Conservation (phyloP, 2,329 filamentous ascomycete genomes). For the Colletotrichum graminicola region DNA sequence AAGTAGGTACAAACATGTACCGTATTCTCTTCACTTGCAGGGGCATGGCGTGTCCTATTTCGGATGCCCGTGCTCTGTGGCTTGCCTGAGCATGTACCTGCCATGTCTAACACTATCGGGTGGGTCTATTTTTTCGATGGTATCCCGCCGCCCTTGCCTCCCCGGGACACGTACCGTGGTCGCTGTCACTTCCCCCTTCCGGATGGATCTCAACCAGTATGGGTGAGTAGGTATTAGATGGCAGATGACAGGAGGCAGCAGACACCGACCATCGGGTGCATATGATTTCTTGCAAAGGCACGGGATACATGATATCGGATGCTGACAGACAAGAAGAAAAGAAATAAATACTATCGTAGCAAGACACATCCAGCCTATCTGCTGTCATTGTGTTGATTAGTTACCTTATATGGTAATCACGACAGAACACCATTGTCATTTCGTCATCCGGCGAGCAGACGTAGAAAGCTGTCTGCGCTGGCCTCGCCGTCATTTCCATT, state of each 20-base stretch:
- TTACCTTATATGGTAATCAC: constrained; percentile 23
- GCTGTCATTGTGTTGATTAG: constrained; percentile 17
- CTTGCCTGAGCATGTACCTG: constrained; percentile 32
- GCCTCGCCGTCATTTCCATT: constrained; percentile 26
- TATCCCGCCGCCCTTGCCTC: constrained; percentile 22
- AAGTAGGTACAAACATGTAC: background rate
- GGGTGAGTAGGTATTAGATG: background rate
- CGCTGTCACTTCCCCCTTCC: background rate
- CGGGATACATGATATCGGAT: background rate
- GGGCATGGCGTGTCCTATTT: constrained; percentile 22
- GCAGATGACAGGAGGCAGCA: background rate
- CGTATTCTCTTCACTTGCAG: constrained; percentile 31
- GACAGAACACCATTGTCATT: constrained; percentile 20
- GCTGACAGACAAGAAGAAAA: no score
- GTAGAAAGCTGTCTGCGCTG: background rate
- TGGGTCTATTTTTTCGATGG: constrained; percentile 22
- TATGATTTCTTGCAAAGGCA: background rate
- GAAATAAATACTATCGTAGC: background rate
- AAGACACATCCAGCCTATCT: background rate
- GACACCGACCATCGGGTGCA: background rate
- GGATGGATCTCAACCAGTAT: background rate
- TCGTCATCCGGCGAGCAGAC: constrained; percentile 33
- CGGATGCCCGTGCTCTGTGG: constrained; percentile 35
- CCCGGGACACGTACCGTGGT: constrained; percentile 12
- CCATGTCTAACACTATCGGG: constrained; percentile 40